These are phyloP conservation scores for Globisporangium barbulae DNA, from an alignment of 352 stramenopile genomes.

Conservation along the genomic window DNA sequence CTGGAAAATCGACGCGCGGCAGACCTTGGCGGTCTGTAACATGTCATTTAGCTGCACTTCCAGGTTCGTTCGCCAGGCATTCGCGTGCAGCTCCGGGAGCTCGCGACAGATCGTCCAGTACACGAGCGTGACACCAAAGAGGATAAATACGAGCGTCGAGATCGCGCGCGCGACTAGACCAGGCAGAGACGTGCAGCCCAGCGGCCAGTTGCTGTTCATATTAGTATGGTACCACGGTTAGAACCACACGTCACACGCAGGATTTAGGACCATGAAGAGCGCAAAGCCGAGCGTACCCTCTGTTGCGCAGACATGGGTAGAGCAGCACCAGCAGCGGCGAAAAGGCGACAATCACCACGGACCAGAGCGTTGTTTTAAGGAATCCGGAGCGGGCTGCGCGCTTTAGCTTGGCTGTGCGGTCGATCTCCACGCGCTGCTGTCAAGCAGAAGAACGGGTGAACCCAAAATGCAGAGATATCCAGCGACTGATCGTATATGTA, in stretches of 20 bases:
- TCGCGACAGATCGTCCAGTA: constrained; percentile 69
- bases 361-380: constrained; percentile 50
- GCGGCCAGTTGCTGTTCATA: constrained; percentile 57
- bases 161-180: constrained; percentile 44
- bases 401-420: constrained; percentile 2
- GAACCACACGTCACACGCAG: too few relatives aligned
- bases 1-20: constrained; percentile 38
- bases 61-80: constrained; percentile 34
- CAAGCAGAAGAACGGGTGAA: neutral
- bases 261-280: neutral
- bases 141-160: constrained; percentile 41
- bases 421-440: constrained; percentile 13
- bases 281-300: constrained; percentile 30
- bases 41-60: constrained; percentile 38
- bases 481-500: neutral
- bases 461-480: neutral
- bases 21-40: constrained; percentile 30
- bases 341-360: constrained; percentile 41
- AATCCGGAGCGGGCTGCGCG: constrained; percentile 26
- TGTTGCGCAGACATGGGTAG: constrained; percentile 50
- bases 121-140: constrained; percentile 39
- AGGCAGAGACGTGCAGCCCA: constrained; percentile 53
- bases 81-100: constrained; percentile 38
- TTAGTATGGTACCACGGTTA: neutral
- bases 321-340: constrained; percentile 60